Percentiles rank a stretch among this genome's conserved stretches.
These are phyloP conservation scores for Ceratobasidium theobromae DNA, from an alignment of 1,284 basidiomycete species.

Conservation along the genomic window DNA sequence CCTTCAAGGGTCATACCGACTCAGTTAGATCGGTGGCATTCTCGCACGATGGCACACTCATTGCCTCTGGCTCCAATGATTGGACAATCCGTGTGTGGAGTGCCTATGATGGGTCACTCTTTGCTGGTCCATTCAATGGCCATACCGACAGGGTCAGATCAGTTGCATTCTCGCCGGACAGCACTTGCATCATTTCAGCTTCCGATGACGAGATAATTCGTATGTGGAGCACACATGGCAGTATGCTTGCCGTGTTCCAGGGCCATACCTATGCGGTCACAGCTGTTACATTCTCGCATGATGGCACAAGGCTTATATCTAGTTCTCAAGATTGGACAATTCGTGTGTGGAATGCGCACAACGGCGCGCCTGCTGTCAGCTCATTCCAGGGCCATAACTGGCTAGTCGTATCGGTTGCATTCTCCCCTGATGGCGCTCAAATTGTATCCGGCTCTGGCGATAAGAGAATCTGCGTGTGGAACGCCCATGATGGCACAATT, in stretches of 20 bases:
- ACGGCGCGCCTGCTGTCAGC: no score
- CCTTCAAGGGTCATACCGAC: background rate
- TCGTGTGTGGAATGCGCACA: slow-evolving; percentile 2
- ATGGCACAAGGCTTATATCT: background rate
- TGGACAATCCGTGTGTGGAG: slow-evolving; percentile 46
- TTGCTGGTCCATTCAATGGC: background rate
- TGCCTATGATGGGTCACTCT: slow-evolving; percentile 32
- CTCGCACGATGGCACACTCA: no score
- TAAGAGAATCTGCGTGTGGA: no score
- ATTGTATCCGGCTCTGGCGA: no score
- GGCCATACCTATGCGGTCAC: background rate
- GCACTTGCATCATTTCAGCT: background rate
- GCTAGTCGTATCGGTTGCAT: no score
- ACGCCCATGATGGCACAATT: no score
- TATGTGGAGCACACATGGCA: slow-evolving; percentile 9
- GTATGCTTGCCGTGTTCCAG: background rate
- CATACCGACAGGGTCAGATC: no score
- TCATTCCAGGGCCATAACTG: no score
- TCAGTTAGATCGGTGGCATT: background rate
- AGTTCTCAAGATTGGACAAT: background rate
- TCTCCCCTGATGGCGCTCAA: no score
- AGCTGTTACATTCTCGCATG: background rate
- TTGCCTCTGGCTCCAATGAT: no score
- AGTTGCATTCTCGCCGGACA: no score
- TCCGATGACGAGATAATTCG: slow-evolving; percentile 1